Evolutionary conservation across 257 asterid genomes (phyloP).

Genomic region (Fraxinus pennsylvanica): DNA sequence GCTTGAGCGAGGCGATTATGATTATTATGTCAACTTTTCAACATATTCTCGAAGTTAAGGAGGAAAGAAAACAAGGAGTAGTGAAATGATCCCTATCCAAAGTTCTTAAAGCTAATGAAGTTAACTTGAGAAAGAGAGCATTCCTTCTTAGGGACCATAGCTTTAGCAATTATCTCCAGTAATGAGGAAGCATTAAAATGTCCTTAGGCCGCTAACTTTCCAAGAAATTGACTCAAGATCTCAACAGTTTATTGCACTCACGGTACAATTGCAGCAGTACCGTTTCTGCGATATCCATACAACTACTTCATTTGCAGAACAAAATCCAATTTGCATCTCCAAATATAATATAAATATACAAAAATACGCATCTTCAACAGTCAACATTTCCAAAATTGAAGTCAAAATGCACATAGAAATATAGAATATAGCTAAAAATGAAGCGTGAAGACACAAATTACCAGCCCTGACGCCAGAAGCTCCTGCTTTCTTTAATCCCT

Average conservation of each 20-base stretch:
- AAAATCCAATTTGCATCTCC: background rate
- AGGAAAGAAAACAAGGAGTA: background rate
- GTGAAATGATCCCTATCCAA: background rate
- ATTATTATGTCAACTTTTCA: background rate
- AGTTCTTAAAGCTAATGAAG: conserved; percentile 3
- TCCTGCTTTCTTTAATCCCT: conserved; percentile 87
- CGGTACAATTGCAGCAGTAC: conserved; percentile 9
- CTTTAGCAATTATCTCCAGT: background rate
- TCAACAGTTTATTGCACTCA: conserved; percentile 7
- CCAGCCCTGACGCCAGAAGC: conserved; percentile 88
- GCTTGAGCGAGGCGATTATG: background rate
- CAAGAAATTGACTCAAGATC: conserved; percentile 20
- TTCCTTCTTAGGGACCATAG: background rate
- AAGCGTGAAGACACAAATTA: conserved; percentile 21
- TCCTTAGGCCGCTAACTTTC: background rate
- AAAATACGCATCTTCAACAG: conserved; percentile 7
- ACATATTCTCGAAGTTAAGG: background rate
- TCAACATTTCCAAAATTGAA: background rate
- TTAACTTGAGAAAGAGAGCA: background rate
- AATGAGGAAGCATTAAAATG: conserved; percentile 7
- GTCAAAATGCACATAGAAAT: conserved; percentile 11
- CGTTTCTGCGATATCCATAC: conserved; percentile 4
- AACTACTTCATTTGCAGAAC: conserved; percentile 6
- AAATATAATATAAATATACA: background rate
- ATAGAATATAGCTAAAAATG: conserved; percentile 7